Evolutionary conservation across 202 grass and related monocot species (phyloP), one percentile per base, ranked within the genome.

Genomic region (Brachypodium distachyon): DNA sequence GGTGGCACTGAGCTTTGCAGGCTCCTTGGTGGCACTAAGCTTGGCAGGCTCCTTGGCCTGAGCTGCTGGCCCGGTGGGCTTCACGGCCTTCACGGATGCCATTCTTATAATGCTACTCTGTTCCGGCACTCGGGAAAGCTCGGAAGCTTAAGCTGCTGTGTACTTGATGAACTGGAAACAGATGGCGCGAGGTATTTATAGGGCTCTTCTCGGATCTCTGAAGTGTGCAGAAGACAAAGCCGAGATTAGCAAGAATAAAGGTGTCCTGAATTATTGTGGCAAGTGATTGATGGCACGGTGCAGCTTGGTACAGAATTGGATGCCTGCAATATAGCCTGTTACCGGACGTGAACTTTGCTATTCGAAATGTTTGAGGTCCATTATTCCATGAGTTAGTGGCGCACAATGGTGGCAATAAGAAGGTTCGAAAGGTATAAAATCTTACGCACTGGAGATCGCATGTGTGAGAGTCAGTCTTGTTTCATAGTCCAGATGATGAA

Each of bases 81-180:
- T 93, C 28, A 39, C 61, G 61, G 81, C 78, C 83, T 97, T 97
- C 69, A 74, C 6, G 67, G 93, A 93, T 39, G 93, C 88, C 93
- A 97, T 97, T 70, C 37, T 29, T 84, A 50, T 79, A 66, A 22
- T 56, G 18, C 33, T 87, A 7, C 76, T 73, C 22, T 75, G 44
- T 73, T 65, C 4, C 57, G 17, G 70, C 53, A 27, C 76, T 57
- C 23, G 18, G 42, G 32, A 47, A 62, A 61, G 33, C 26, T 67
- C 36, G 61, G 72, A 83, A 64, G 78, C 54, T 91, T 51, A 62
- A 59, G 43, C 38, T 54, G 88, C 52, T 68, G 26, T 85, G 41
- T 54, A 22, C 44, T 58, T 87, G 89, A 63, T 77, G 61, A 27
- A 76, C 46, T 39, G 57, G 38, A 22, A 77, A 57, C 39, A 36